These are phyloP conservation scores for Daldinia loculata DNA, from an alignment of 495 filamentous ascomycete genomes.

Conservation along the genomic window DNA sequence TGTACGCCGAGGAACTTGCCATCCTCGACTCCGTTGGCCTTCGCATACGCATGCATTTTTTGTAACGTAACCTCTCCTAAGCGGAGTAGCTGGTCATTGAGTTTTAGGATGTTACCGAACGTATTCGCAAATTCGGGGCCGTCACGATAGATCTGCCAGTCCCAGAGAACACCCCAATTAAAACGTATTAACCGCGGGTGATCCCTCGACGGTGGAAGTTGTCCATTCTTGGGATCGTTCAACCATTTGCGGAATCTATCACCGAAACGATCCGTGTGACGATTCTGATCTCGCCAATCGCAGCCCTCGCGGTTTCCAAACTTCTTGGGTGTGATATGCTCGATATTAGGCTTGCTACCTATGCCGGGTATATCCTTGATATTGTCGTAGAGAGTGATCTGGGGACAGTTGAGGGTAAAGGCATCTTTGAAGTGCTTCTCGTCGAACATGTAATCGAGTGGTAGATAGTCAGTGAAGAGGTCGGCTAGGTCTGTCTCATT, in stretches of 20 bases:
- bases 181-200: constrained; percentile 53
- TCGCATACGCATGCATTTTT: constrained; percentile 48
- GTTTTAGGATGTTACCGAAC: constrained; percentile 52
- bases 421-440: constrained; percentile 54
- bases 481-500: constrained; percentile 50
- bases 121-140: constrained; percentile 55
- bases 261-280: constrained; percentile 56
- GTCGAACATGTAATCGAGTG: constrained; percentile 60
- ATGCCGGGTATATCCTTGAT: constrained; percentile 42
- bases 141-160: constrained; percentile 56
- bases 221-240: constrained; percentile 42
- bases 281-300: constrained; percentile 56
- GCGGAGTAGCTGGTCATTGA: constrained; percentile 50
- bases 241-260: constrained; percentile 49
- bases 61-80: constrained; percentile 46
- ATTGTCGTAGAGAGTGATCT: constrained; percentile 55
- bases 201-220: constrained; percentile 37
- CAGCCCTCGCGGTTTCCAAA: constrained; percentile 56
- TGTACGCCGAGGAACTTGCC: constrained; percentile 51
- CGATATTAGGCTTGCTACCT: constrained; percentile 47
- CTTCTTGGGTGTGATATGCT: constrained; percentile 55
- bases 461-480: constrained; percentile 49
- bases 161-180: constrained; percentile 59
- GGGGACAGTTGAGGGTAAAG: constrained; percentile 52
- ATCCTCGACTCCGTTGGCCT: constrained; percentile 32